Conservation (phyloP, 495 filamentous ascomycete genomes). For the Symbiotaphrina buchneri region DNA sequence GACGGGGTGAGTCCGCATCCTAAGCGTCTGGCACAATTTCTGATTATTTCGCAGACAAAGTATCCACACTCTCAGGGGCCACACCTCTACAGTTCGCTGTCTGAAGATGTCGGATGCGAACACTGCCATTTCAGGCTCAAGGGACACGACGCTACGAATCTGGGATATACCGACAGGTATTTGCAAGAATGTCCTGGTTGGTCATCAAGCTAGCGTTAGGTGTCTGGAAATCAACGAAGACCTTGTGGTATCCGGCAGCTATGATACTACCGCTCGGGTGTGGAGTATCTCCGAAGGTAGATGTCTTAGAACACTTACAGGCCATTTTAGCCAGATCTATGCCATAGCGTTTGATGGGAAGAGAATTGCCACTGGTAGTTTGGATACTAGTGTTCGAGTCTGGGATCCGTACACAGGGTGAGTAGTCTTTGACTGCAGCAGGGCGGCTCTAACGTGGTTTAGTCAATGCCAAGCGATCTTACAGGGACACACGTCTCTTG, state of each 20-base stretch:
- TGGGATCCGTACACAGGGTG: slow-evolving; percentile 88
- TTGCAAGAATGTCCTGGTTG: slow-evolving; percentile 79
- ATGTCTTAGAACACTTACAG: slow-evolving; percentile 72
- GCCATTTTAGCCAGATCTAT: slow-evolving; percentile 97
- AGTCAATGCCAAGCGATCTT: slow-evolving; percentile 76
- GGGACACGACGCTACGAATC: slow-evolving; percentile 82
- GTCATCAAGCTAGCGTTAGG: slow-evolving; percentile 89
- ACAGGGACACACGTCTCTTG: slow-evolving; percentile 89
- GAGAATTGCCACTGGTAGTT: slow-evolving; percentile 84
- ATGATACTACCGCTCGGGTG: slow-evolving; percentile 88
- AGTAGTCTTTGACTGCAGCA: slow-evolving; percentile 9
- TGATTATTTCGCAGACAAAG: slow-evolving; percentile 23
- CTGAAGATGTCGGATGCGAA: slow-evolving; percentile 90
- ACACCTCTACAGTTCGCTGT: slow-evolving; percentile 91
- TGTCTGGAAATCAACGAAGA: slow-evolving; percentile 93
- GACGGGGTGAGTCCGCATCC: slow-evolving; percentile 47
- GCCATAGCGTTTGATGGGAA: slow-evolving; percentile 91
- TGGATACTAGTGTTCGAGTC: slow-evolving; percentile 91
- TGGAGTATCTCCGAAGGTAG: slow-evolving; percentile 93
- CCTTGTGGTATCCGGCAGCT: slow-evolving; percentile 86
- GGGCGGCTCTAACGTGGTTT: slow-evolving; percentile 3
- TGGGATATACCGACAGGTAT: slow-evolving; percentile 82
- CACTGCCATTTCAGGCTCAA: slow-evolving; percentile 87
- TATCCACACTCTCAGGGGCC: slow-evolving; percentile 70
- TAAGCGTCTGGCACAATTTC: not conserved